Base-by-base conservation (phyloP, 225 moss, liverwort and hornwort species). In the Physcomitrellopsis africana region DNA sequence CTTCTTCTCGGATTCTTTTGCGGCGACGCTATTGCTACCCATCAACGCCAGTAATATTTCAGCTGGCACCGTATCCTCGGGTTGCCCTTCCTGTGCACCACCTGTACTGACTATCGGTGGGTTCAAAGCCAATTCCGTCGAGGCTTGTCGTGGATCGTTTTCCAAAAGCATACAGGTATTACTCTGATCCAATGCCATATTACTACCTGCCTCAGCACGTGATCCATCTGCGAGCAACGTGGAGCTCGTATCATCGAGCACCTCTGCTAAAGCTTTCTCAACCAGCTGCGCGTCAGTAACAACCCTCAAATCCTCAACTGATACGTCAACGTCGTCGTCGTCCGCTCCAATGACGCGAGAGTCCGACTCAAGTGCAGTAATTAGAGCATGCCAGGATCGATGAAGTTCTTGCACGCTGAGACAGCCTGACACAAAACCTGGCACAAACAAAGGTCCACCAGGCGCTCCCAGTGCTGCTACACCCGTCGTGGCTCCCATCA, bases 271-370 rank as follows among this genome's bases (percentile, higher is more conserved):
- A 8, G 97, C 97, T 72, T 86, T 88, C 69, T 95, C 89, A 15
- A 99, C 94, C 57, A 99, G 85, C 72, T 87, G 80, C 62, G 97
- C 87, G 81, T 99, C 92, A 27, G 93, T 99, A 79, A 99, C 76
- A 51, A 95, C 82, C 77, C 84, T 95, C 68, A 99, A 81, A 80
- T 99, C 95, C 75, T 90, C 90, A 9, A 94, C 86, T 56, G 86
- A 75, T 43, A 81, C 72, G 67, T 85, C 85, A 23, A 85, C 64
- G 77, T 81, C 74, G 49, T 69, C 81, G 3, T 70, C 83, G 46
- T 78, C 81, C 17, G 59, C 69, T 16, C 56, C 77, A 26, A 72
- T n/a, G 29, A 65, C 63, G 23, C 78, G 55, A 70, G 72, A 84
- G 62, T 83, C 81, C 3, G 58, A 75, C 56, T 76, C 79, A 53